Evolutionary conservation across 192 early-diverging fungal species (phyloP).

Genomic region (Backusella liffmaniae): DNA sequence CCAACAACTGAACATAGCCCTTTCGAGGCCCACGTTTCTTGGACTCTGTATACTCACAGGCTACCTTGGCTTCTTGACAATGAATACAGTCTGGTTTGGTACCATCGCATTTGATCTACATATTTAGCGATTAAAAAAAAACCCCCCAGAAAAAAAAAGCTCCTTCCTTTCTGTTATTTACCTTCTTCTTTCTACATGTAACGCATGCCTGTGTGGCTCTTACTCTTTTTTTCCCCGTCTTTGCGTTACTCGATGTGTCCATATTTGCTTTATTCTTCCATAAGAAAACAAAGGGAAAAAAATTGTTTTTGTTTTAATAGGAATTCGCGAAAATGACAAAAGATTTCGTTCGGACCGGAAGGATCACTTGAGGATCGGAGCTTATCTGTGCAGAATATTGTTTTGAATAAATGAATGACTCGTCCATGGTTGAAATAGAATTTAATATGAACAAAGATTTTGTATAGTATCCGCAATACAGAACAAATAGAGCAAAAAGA

Average conservation of each 20-base stretch:
- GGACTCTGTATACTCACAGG: slow-evolving; percentile 19
- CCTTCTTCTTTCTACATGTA: slow-evolving; percentile 34
- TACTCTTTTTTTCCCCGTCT: not conserved
- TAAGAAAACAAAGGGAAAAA: not conserved
- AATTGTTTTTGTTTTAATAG: not conserved
- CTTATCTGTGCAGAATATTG: no score
- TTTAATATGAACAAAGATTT: no score
- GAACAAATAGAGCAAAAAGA: no score
- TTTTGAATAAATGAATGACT: no score
- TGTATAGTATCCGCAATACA: no score
- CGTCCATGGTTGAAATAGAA: no score
- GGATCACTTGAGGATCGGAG: no score
- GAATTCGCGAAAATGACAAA: no score
- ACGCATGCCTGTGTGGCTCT: slow-evolving; percentile 30
- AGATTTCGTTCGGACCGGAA: no score
- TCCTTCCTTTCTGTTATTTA: not conserved
- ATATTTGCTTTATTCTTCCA: not conserved
- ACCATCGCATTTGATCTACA: slow-evolving; percentile 34
- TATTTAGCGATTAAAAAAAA: not conserved
- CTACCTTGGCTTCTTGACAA: slow-evolving; percentile 13
- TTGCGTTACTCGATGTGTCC: not conserved
- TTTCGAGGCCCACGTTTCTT: slow-evolving; percentile 33
- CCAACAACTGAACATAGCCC: slow-evolving; percentile 34
- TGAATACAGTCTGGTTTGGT: slow-evolving; percentile 28
- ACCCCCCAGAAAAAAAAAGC: not conserved